Evolutionary conservation across 2,329 filamentous ascomycete species (phyloP).

Genomic region (Neodidymelliopsis sp.): DNA sequence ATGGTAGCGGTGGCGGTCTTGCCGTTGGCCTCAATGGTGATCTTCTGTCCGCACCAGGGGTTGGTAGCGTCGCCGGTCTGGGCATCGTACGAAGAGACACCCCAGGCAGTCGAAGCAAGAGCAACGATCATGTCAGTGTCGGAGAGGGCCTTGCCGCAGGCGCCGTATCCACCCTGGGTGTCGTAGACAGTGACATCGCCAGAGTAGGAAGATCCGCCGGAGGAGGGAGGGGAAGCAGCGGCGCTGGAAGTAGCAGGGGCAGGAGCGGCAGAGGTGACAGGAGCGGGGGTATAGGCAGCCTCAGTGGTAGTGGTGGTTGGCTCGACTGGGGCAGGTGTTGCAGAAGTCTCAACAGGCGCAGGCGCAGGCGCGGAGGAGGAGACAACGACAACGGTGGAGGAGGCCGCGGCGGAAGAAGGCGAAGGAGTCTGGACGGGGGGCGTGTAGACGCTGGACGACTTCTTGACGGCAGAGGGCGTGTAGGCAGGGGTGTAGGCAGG

Average conservation of each 20-base stretch:
- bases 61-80: constrained; percentile 44
- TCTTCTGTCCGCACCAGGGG: constrained; percentile 45
- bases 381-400: constrained; percentile 11
- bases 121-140: constrained; percentile 40
- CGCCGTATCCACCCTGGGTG: constrained; percentile 35
- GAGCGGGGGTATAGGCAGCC: constrained; percentile 19
- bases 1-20: constrained; percentile 37
- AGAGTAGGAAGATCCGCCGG: constrained; percentile 17
- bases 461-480: constrained; percentile 18
- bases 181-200: constrained; percentile 47
- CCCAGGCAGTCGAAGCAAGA: constrained; percentile 37
- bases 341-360: constrained; percentile 17
- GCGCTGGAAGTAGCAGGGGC: constrained; percentile 2
- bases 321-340: constrained; percentile 14
- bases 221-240: constrained; percentile 15
- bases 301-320: constrained; percentile 17
- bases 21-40: constrained; percentile 43
- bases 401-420: constrained; percentile 8
- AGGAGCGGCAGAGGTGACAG: constrained; percentile 5
- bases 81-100: constrained; percentile 39
- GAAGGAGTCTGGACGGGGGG: constrained; percentile 14
- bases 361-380: constrained; percentile 17
- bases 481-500: constrained; percentile 19
- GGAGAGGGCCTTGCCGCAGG: constrained; percentile 39
- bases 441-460: constrained; percentile 24